Base-by-base conservation (phyloP, 2,329 filamentous ascomycete species). In the Epicoccum nigrum region DNA sequence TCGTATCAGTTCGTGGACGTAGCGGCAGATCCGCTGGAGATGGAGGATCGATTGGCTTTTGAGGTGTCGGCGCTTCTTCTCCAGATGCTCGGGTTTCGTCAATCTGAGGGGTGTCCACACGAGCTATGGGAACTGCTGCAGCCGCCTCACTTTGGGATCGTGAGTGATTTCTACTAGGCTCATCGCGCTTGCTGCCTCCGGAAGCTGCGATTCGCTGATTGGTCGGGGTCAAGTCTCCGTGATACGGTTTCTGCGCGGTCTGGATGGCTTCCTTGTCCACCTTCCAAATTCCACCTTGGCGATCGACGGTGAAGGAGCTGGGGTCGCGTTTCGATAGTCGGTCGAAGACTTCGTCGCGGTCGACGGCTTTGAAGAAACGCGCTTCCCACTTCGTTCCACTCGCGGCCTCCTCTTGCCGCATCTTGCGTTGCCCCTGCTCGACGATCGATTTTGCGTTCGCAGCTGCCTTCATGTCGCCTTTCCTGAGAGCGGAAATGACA, bases 381-480 rank as follows among this genome's bases (percentile, higher is more conserved):
- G 62, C 58, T 43, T 70, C 47, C 74, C 76, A 79, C 4, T 59
- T 54, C 39, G 68, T 63, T 19, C 74, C 74, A 23, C 60, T 58
- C 2, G 62, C 65, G 42, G 71, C 62, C 39, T 76, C 68, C 16
- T 72, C 65, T 53, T 73, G 74, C 12, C 76, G 65, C 70, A 79
- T 68, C 45, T 69, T 64, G 25, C 76, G 63, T 51, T 79, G 77
- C 2, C 69, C 72, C 40, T 76, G 51, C 39, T 74, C 71, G 11
- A 74, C 42, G 1, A 58, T 52, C 2, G 62, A 64, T 33, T 75
- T 75, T 7, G 63, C 66, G 27, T 69, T 55, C 3, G 57, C 59
- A 5, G 61, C 66, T 4, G 59, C 62, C 42, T 70, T 74, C 76
- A 79, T 78, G 46, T 79, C 67, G 2, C 76, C 73, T 5, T 50